Conservation (phyloP, 2,329 filamentous ascomycete species). For the Beauveria bassiana region DNA sequence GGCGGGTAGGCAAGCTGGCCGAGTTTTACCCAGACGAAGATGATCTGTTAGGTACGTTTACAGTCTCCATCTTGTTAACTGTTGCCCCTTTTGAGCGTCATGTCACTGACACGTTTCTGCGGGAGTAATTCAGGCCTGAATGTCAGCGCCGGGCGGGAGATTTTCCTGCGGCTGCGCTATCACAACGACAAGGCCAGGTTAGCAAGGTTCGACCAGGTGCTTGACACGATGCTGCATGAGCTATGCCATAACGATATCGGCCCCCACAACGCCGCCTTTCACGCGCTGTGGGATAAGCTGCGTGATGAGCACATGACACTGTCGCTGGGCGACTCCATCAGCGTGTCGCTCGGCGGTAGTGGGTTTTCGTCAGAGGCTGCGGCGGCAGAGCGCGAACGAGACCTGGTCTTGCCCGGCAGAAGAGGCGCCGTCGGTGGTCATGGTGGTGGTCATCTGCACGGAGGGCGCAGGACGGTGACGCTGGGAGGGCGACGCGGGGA, state of each 20-base stretch:
- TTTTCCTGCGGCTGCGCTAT: conserved; percentile 76
- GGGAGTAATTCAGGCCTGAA: conserved; percentile 54
- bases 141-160: conserved; percentile 65
- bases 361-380: background rate
- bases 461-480: background rate
- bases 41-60: conserved; percentile 57
- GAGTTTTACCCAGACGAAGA: conserved; percentile 77
- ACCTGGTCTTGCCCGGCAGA: conserved; percentile 46
- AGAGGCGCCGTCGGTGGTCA: background rate
- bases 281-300: conserved; percentile 82
- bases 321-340: conserved; percentile 74
- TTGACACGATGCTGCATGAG: conserved; percentile 93
- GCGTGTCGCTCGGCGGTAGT: conserved; percentile 74
- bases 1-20: conserved; percentile 69
- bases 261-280: conserved; percentile 75
- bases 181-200: conserved; percentile 68
- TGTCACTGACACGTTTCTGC: too few relatives aligned
- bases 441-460: conserved; percentile 7
- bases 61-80: background rate
- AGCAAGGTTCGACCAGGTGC: conserved; percentile 67
- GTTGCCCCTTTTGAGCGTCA: background rate
- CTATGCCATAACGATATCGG: conserved; percentile 81
- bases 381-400: conserved; percentile 57
- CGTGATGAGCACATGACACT: conserved; percentile 77
- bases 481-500: conserved; percentile 1